A percentile compares a stretch with the other conserved stretches of the same genome.
Conservation (phyloP, 495 filamentous ascomycete species). For the Arthonia radiata region DNA sequence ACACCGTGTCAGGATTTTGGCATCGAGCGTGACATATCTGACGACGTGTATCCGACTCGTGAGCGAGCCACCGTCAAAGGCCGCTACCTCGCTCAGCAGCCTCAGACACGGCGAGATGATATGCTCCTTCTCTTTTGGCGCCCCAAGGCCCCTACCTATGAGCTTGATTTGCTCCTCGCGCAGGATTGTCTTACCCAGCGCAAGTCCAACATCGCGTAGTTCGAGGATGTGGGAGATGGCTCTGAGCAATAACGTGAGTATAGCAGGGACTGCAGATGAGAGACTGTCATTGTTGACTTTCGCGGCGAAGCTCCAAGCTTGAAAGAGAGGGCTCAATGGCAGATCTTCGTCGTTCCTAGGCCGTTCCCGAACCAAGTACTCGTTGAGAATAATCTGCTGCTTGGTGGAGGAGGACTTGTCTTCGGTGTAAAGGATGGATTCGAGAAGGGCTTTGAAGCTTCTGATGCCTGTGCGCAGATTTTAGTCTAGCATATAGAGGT, state of each 20-base stretch:
- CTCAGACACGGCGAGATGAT: conserved; percentile 64
- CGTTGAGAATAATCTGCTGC: conserved; percentile 30
- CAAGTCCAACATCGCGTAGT: conserved; percentile 40
- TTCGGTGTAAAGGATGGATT: conserved; percentile 25
- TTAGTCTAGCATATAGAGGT: too few relatives aligned
- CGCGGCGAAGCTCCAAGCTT: conserved; percentile 52
- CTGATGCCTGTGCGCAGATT: too few relatives aligned
- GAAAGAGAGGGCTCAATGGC: conserved; percentile 49
- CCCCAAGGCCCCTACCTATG: conserved; percentile 43
- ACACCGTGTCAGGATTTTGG: conserved; percentile 38
- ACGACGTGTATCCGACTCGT: conserved; percentile 44
- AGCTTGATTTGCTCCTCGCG: conserved; percentile 48
- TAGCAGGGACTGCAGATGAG: conserved; percentile 46
- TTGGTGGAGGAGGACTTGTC: not conserved
- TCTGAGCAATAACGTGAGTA: conserved; percentile 52
- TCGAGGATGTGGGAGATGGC: conserved; percentile 45
- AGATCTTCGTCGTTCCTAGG: conserved; percentile 26
- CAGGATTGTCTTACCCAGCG: conserved; percentile 47
- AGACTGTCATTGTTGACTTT: conserved; percentile 49
- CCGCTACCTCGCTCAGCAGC: conserved; percentile 51
- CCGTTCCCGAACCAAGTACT: conserved; percentile 45
- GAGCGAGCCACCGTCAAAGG: conserved; percentile 56
- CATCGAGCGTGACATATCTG: conserved; percentile 38
- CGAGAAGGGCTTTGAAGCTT: conserved; percentile 53
- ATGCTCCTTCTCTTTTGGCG: conserved; percentile 52